A percentile compares a stretch with the other conserved stretches of the same genome.
Evolutionary conservation across 306 rosid species (phyloP).

Genomic region (Leucaena leucocephala): DNA sequence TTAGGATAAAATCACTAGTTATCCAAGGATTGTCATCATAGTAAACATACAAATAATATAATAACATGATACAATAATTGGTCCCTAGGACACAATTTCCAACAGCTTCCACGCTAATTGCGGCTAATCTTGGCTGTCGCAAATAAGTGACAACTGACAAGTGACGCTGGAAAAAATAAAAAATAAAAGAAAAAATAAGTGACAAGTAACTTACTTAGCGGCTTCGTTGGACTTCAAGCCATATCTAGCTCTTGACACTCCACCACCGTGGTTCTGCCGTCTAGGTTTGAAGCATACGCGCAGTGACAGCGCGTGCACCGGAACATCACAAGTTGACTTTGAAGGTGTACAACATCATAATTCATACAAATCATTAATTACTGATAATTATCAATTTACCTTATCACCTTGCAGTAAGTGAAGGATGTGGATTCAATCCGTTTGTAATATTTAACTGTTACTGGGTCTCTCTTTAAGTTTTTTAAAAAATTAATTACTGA

Average conservation of each 20-base stretch:
- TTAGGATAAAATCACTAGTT: no score
- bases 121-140: neutral
- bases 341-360: neutral
- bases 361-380: no score
- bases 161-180: neutral
- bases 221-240: neutral
- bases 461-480: no score
- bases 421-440: no score
- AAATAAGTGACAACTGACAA: neutral
- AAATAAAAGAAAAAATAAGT: neutral
- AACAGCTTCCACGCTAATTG: conserved; percentile 33
- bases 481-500: no score
- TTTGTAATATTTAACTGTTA: no score
- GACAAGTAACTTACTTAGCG: neutral
- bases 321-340: neutral
- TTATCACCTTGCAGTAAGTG: no score
- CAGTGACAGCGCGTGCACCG: neutral
- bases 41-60: no score
- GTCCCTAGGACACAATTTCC: no score
- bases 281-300: conserved; percentile 18
- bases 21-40: no score
- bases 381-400: no score
- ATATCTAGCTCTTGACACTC: neutral
- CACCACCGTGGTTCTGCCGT: neutral
- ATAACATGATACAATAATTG: no score